Base-by-base conservation (phyloP, 2,329 filamentous ascomycete species). In the Microdochium trichocladiopsis region DNA sequence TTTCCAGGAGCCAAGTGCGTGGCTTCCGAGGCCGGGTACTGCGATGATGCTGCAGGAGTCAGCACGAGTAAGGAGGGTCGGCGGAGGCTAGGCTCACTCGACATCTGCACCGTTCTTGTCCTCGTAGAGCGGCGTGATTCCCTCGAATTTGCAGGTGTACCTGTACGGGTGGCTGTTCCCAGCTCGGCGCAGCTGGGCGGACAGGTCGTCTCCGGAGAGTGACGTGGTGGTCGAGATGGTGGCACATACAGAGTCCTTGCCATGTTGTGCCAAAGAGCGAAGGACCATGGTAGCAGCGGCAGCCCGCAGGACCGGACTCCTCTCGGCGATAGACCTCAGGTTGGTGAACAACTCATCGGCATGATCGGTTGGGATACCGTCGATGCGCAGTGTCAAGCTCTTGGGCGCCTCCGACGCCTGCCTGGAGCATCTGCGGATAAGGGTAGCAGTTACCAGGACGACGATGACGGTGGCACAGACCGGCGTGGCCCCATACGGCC, bases 1-100 rank as follows among this genome's bases (percentile, higher is more conserved):
- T 51, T 62, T 67, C 60, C 61, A 68, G 4, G 61, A 63, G 5
- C 61, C 60, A 22, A 68, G 50, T 2, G 64, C 53, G 48, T 68
- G 60, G 48, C 63, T 60, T n/a, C 52, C 59, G 8, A 67, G 61
- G 25, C 63, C 62, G 0, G 61, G 55, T 16, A 68, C 60, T 12
- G 63, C 63, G 31, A 67, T 57, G 2, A 66, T 51, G 49, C 63
- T 66, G 21, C 22, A 28, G 16, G 16, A 51, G 8, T 43, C 31
- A 51, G 9, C 25, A 51, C 47, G 51, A 52, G 49, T 31, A 55
- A 25, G 36, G 50, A 50, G 25, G 28, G 36, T 36, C 25, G 2
- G 41, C 25, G 25, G 37, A 5, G 8, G 14, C 31, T 4, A 33
- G 47, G 47, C 55, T 57, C 54, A 65, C 60, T 65, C 59, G 18